phyloP scores from a whole-genome alignment of 169 alveolate species.

The Babesia caballi region DNA sequence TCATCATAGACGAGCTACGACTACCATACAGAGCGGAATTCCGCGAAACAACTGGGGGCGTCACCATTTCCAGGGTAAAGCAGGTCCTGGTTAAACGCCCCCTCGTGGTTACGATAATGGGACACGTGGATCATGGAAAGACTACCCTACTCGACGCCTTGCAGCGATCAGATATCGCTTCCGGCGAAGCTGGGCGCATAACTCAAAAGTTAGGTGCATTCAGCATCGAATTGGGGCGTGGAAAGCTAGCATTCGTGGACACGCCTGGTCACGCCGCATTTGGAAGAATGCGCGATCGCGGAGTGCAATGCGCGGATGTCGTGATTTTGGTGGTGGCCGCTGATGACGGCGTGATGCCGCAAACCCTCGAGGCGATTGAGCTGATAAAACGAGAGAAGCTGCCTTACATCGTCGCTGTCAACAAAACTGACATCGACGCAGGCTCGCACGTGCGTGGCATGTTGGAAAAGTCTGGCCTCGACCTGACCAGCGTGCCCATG shows the following conservation, averaged over 20 bases:
- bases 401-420: slow-evolving; percentile 87
- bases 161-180: slow-evolving; percentile 74
- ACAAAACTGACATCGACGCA: slow-evolving; percentile 84
- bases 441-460: slow-evolving; percentile 36
- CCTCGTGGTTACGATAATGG: slow-evolving; percentile 93
- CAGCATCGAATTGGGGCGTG: slow-evolving; percentile 75
- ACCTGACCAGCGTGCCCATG: slow-evolving; percentile 63
- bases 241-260: slow-evolving; percentile 85
- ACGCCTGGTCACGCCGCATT: slow-evolving; percentile 97
- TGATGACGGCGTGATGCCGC: slow-evolving; percentile 92
- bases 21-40: slow-evolving; percentile 20
- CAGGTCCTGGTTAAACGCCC: slow-evolving; percentile 80
- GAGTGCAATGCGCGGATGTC: slow-evolving; percentile 91
- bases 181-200: slow-evolving; percentile 86
- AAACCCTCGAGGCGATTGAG: slow-evolving; percentile 88
- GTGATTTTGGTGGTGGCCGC: slow-evolving; percentile 91
- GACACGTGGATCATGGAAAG: slow-evolving; percentile 98
- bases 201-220: slow-evolving; percentile 94
- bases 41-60: slow-evolving; percentile 3
- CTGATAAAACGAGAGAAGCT: slow-evolving; percentile 71
- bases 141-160: slow-evolving; percentile 89
- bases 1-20: slow-evolving; percentile 87
- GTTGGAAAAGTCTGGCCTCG: slow-evolving; percentile 17
- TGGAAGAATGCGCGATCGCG: slow-evolving; percentile 87
- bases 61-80: slow-evolving; percentile 79